Evolutionary conservation across 2,329 filamentous ascomycete species (phyloP), one percentile per base, ranked within the genome.

Genomic region (Epichloe scottii): DNA sequence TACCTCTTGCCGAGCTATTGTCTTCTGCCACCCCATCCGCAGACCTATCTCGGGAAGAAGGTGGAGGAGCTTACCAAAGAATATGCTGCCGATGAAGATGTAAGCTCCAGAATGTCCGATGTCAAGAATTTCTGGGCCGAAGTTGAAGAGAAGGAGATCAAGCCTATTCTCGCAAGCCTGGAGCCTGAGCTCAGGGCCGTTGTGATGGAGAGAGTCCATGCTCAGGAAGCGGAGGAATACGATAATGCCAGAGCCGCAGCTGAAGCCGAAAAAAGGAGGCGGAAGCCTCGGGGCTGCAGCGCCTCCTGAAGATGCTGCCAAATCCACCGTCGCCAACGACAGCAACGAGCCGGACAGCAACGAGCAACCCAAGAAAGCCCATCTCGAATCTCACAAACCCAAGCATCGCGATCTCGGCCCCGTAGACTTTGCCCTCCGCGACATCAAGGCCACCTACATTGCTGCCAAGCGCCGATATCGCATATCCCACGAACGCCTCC

Each of bases 1-100:
- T 98, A 98, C 64, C 74, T 98, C 49, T 87, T 98, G 66, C 93
- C 93, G 2, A 93, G 87, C 41, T 89, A 97, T 68, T 89, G 87
- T 51, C 87, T 98, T 59, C 71, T 98, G 34, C 93, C 93, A 19
- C 93, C 93, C 0, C 90, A 97, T 64, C 90, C 90, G 0, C 84
- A 85, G 55, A 94, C 87, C 54, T 95, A 79, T 64, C 68, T 98
- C 37, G 90, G 87, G 8, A 87, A 84, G 68, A 87, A 89, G 63
- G 72, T 95, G n/a, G 77, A 81, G n/a, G 81, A 91, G 60, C 72
- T 82, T 49, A 87, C 88, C 0, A 82, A 86, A 63, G 81, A 88
- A 64, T 79, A 85, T 48, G 82, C 81, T 1, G 81, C 87, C 45
- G 70, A 86, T 41, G 85, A 89, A 35, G 79, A 78, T 10, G 84